Conservation (phyloP, 2,329 filamentous ascomycete genomes). For the Fusarium sp. region DNA sequence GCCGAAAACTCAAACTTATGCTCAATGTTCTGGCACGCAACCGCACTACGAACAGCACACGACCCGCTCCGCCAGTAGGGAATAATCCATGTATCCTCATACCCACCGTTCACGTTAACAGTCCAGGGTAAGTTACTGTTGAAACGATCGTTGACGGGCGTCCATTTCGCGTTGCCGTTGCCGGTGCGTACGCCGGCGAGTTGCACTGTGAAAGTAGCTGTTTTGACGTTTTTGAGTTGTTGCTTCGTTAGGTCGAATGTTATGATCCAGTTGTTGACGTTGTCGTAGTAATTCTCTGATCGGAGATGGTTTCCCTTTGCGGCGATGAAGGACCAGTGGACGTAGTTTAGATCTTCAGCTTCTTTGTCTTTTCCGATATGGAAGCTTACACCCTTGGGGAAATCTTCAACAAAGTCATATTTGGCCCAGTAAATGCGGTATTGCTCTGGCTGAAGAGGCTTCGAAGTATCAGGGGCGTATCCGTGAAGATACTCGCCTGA, state of each 20-base stretch:
- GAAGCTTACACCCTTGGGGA: slow-evolving; percentile 64
- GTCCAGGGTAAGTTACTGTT: slow-evolving; percentile 35
- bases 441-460: slow-evolving; percentile 60
- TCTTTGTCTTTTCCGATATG: slow-evolving; percentile 59
- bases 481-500: slow-evolving; percentile 68
- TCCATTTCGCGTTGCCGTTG: slow-evolving; percentile 34
- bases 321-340: slow-evolving; percentile 70
- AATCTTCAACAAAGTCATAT: slow-evolving; percentile 65
- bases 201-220: slow-evolving; percentile 31
- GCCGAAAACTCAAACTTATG: slow-evolving; percentile 65
- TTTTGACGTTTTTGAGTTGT: slow-evolving; percentile 47
- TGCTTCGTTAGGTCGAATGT: slow-evolving; percentile 55
- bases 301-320: slow-evolving; percentile 58
- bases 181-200: slow-evolving; percentile 19
- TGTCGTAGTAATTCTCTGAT: slow-evolving; percentile 51
- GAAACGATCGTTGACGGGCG: not conserved
- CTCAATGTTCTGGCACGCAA: slow-evolving; percentile 66
- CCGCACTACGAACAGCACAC: slow-evolving; percentile 65
- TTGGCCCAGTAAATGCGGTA: slow-evolving; percentile 67
- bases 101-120: slow-evolving; percentile 47
- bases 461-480: slow-evolving; percentile 54
- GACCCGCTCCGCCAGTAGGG: slow-evolving; percentile 54
- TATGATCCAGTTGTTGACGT: slow-evolving; percentile 67
- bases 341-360: slow-evolving; percentile 64
- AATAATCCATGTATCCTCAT: slow-evolving; percentile 61